Conservation (phyloP, 2,329 filamentous ascomycete species). For the Penicillium sp. region DNA sequence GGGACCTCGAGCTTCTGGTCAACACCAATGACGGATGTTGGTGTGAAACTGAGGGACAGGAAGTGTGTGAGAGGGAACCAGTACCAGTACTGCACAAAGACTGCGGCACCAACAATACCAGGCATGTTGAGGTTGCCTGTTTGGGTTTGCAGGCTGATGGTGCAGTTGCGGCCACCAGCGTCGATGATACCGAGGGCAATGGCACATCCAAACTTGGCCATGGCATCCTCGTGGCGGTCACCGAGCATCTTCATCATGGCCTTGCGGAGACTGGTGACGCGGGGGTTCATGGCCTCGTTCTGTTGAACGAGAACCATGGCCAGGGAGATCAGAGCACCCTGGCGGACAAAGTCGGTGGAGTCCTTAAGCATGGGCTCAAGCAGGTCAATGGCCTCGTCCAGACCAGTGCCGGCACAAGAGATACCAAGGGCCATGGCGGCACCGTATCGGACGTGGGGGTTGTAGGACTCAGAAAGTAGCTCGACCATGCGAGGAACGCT, state of each 20-base stretch:
- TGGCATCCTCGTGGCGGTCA: conserved; percentile 96
- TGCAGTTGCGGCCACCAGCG: conserved; percentile 96
- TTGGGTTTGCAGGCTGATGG: conserved; percentile 94
- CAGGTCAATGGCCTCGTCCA: conserved; percentile 94
- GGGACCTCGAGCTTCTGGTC: conserved; percentile 93
- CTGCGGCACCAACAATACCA: conserved; percentile 94
- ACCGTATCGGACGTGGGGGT: conserved; percentile 95
- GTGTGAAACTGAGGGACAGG: conserved; percentile 92
- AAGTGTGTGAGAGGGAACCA: conserved; percentile 99
- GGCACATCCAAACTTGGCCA: conserved; percentile 97
- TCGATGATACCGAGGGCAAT: conserved; percentile 96
- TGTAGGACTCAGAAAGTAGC: conserved; percentile 96
- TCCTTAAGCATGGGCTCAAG: conserved; percentile 99
- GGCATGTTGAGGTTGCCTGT: conserved; percentile 99
- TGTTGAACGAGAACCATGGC: conserved; percentile 99
- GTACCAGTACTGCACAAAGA: conserved; percentile 99
- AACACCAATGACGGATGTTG: conserved; percentile 91
- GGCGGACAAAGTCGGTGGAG: conserved; percentile 95
- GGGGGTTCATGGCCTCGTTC: conserved; percentile 98
- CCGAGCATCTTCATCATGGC: conserved; percentile 90
- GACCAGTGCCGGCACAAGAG: conserved; percentile 91
- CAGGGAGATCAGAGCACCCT: conserved; percentile 90
- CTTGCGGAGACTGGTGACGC: conserved; percentile 87
- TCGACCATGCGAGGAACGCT: conserved; percentile 99
- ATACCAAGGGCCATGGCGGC: conserved; percentile 98